These are phyloP conservation scores for Mycena haematopus DNA, from an alignment of 768 basidiomycete genomes.

Conservation along the genomic window DNA sequence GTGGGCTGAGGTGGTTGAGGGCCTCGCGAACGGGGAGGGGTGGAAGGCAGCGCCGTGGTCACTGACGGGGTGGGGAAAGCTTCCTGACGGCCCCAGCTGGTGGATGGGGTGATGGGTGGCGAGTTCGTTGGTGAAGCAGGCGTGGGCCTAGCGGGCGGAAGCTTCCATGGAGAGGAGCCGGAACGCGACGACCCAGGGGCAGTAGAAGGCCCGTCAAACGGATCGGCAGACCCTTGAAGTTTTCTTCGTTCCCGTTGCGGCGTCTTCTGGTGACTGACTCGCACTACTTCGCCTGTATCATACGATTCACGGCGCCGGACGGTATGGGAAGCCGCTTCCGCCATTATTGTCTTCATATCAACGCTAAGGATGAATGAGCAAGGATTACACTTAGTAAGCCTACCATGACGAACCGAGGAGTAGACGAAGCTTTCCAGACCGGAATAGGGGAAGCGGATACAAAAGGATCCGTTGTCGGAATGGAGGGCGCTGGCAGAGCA, in stretches of 20 bases:
- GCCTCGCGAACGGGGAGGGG: conserved; percentile 33
- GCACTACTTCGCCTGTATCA: conserved; percentile 8
- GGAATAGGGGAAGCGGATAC: conserved; percentile 31
- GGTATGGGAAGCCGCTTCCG: conserved; percentile 59
- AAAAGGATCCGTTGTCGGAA: neutral
- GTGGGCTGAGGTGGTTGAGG: conserved; percentile 42
- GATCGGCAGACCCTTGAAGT: conserved; percentile 10
- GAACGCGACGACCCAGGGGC: conserved; percentile 22
- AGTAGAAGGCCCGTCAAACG: conserved; percentile 3
- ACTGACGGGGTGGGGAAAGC: conserved; percentile 29
- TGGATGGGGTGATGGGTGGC: conserved; percentile 17
- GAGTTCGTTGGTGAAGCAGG: conserved; percentile 19
- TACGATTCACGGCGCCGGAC: conserved; percentile 23
- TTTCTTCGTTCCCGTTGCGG: conserved; percentile 27
- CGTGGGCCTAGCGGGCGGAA: conserved; percentile 6
- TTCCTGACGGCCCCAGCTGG: conserved; percentile 28
- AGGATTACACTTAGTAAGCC: conserved; percentile 14
- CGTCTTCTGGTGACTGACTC: conserved; percentile 22
- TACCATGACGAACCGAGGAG: conserved; percentile 53
- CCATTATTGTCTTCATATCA: conserved; percentile 88
- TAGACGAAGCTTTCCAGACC: conserved; percentile 57
- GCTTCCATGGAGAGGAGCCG: conserved; percentile 27
- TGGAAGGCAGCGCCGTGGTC: conserved; percentile 28
- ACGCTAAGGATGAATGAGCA: conserved; percentile 51
- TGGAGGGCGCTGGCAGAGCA: conserved; percentile 30